Conservation (phyloP, 768 basidiomycete genomes). For the Russula sp. region DNA sequence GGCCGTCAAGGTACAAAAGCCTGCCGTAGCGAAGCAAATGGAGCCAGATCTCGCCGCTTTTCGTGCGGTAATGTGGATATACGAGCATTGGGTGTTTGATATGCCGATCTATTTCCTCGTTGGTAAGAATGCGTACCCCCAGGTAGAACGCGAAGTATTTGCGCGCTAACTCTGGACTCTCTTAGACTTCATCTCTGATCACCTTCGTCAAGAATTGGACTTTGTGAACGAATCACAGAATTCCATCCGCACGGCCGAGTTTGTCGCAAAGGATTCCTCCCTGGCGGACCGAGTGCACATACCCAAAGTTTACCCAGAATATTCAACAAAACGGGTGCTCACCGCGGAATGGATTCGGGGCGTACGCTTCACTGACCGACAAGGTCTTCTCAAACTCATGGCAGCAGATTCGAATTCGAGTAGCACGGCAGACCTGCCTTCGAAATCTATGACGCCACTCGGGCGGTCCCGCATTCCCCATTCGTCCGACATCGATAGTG, state of each 20-base stretch:
- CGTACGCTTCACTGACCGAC: conserved; percentile 65
- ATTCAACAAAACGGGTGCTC: conserved; percentile 74
- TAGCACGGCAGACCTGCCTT: conserved; percentile 13
- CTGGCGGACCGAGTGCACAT: conserved; percentile 72
- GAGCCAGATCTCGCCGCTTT: conserved; percentile 78
- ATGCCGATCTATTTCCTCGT: conserved; percentile 80
- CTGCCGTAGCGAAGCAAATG: conserved; percentile 80
- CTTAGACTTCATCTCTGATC: conserved; percentile 71
- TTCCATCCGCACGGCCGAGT: conserved; percentile 62
- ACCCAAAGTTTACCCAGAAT: conserved; percentile 68
- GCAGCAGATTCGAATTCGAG: conserved; percentile 41
- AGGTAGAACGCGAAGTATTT: neutral
- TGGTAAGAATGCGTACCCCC: conserved; percentile 43
- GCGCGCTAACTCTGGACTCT: conserved; percentile 1
- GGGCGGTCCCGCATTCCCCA: conserved; percentile 13
- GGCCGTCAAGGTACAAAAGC: conserved; percentile 93
- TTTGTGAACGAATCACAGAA: conserved; percentile 79
- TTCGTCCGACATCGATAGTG: neutral
- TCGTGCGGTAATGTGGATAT: conserved; percentile 73
- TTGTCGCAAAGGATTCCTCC: conserved; percentile 66
- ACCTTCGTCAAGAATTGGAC: conserved; percentile 80
- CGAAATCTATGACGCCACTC: conserved; percentile 21
- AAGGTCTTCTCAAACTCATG: conserved; percentile 55
- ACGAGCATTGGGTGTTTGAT: conserved; percentile 78
- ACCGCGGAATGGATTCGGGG: conserved; percentile 85